Evolutionary conservation across 1,284 basidiomycete genomes (phyloP), one percentile per base, ranked within the genome.

Genomic region (Tetrapyrgos nigripes): DNA sequence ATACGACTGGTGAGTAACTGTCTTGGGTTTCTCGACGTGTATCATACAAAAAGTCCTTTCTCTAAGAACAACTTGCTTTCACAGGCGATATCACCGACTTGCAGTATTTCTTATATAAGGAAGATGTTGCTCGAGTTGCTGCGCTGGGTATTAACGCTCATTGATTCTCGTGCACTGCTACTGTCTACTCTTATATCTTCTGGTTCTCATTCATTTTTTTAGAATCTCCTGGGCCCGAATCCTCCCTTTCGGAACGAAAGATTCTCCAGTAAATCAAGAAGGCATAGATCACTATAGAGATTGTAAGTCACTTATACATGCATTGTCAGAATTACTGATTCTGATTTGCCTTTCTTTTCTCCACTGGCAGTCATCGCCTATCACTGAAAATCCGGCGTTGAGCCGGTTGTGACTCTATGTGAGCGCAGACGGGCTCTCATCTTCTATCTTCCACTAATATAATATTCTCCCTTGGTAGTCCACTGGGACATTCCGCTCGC

Each of bases 151-250:
- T 79, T 19, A 83, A 79, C 57, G 76, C 79, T 5, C 79, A 82
- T 65, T 81, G 80, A 1, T 79, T 82, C 63, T 83, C 80, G 80
- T 82, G 55, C 37, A n/a, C 17, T 9, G 6, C 37, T 9, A 52
- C 75, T 66, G 4, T 28, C 37, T 37, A 37, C 11, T 13, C 37
- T 45, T n/a, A 13, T 33, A 21, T 24, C 21, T 27, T 21, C 53
- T 23, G 24, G 28, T 60, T 35, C n/a, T n/a, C 9, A n/a, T 33
- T 35, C 13, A 43, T 44, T 40, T 26, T 53, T 11, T 28, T 49
- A 79, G 79, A 6, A 75, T 81, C 29, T 80, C 81, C 2, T 83
- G 81, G 81, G 73, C 80, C 2, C 71, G 81, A 48, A 79, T 83
- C 51, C 78, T 79, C 54, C 81, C 81, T 5, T 82, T 82, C 57